Conservation (phyloP, 768 basidiomycete genomes). For the Tricholoma bakamatsutake region DNA sequence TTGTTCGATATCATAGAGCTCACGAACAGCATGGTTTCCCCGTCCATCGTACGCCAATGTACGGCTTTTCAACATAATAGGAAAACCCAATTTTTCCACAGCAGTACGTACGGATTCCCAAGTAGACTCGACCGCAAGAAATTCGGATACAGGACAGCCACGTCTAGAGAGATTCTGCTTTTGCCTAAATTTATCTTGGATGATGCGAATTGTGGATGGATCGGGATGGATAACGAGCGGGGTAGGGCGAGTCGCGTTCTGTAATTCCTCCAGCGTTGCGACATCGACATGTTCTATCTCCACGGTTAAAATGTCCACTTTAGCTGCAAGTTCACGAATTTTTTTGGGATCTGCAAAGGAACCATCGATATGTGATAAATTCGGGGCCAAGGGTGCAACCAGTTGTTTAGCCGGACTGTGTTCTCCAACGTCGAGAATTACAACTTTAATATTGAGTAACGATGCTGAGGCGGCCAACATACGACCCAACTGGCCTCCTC, state of each 20-base stretch:
- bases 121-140: slow-evolving; percentile 51
- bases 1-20: slow-evolving; percentile 43
- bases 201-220: slow-evolving; percentile 74
- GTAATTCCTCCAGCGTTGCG: slow-evolving; percentile 59
- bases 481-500: slow-evolving; percentile 95
- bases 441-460: slow-evolving; percentile 73
- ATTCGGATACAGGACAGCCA: slow-evolving; percentile 54
- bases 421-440: slow-evolving; percentile 83
- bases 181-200: slow-evolving; percentile 84
- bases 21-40: slow-evolving; percentile 78
- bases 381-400: slow-evolving; percentile 44
- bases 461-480: slow-evolving; percentile 93
- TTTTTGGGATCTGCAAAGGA: slow-evolving; percentile 77
- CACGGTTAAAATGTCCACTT: slow-evolving; percentile 85
- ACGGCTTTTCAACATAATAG: slow-evolving; percentile 94
- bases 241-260: slow-evolving; percentile 25
- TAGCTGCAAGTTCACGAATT: slow-evolving; percentile 71
- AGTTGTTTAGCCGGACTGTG: slow-evolving; percentile 88
- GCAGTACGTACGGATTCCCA: slow-evolving; percentile 47
- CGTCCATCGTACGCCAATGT: slow-evolving; percentile 94
- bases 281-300: slow-evolving; percentile 97
- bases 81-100: slow-evolving; percentile 61
- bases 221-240: slow-evolving; percentile 61
- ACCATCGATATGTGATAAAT: slow-evolving; percentile 72
- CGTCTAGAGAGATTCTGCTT: slow-evolving; percentile 69